These are phyloP conservation scores for Ganoderma leucocontextum DNA, from an alignment of 1,284 basidiomycete species.

Conservation along the genomic window DNA sequence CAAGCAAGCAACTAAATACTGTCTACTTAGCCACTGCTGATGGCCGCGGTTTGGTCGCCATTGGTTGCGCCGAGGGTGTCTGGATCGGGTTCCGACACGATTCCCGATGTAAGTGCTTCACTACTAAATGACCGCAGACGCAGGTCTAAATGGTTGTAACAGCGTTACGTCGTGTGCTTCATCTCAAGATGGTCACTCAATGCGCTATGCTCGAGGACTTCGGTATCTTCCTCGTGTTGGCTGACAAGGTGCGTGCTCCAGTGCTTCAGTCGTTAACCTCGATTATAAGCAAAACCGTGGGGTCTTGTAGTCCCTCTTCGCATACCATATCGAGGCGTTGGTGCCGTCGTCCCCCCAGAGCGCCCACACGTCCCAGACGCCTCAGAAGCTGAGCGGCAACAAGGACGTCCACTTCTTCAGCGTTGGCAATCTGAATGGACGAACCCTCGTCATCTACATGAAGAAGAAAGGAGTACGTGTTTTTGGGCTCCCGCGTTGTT, in stretches of 20 bases:
- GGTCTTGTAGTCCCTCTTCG: constrained; percentile 67
- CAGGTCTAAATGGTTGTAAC: constrained; percentile 6
- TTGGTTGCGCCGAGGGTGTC: constrained; percentile 95
- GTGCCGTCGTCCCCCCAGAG: constrained; percentile 85
- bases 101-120: constrained; percentile 69
- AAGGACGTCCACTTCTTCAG: constrained; percentile 96
- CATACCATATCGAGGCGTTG: constrained; percentile 95
- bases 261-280: neutral
- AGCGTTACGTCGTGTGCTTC: constrained; percentile 90
- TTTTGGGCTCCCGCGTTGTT: neutral
- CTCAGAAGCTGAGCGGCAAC: constrained; percentile 88
- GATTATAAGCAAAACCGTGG: neutral
- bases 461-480: constrained; percentile 89
- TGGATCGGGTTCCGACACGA: constrained; percentile 96
- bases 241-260: constrained; percentile 75
- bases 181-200: constrained; percentile 91
- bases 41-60: constrained; percentile 85
- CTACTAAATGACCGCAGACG: neutral
- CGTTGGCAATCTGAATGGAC: constrained; percentile 84
- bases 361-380: constrained; percentile 71
- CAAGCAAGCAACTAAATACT: neutral
- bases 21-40: constrained; percentile 73
- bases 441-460: constrained; percentile 94
- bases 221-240: constrained; percentile 93
- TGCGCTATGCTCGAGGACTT: constrained; percentile 96